Evolutionary conservation across 768 basidiomycete species (phyloP).

Genomic region (Boletus pseudopeckii): DNA sequence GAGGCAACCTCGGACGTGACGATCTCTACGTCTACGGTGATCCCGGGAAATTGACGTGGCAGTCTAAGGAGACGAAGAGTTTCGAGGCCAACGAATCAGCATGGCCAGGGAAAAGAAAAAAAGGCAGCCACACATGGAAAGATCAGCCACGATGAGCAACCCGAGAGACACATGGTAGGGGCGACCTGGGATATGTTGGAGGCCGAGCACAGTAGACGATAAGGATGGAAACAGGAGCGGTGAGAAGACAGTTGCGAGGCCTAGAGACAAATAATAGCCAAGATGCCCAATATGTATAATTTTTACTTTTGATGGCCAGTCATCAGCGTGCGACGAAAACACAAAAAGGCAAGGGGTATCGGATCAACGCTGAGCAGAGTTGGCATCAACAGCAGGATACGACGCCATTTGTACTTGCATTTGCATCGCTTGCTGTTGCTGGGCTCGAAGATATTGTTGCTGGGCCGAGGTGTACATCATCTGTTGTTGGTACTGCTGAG

Average conservation of each 20-base stretch:
- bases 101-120: not conserved
- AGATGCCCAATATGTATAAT: slow-evolving; percentile 35
- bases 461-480: slow-evolving; percentile 37
- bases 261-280: slow-evolving; percentile 25
- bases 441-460: slow-evolving; percentile 36
- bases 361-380: slow-evolving; percentile 15
- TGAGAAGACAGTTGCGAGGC: slow-evolving; percentile 5
- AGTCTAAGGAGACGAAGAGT: slow-evolving; percentile 6
- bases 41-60: slow-evolving; percentile 11
- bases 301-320: slow-evolving; percentile 32
- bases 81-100: not conserved
- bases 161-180: not conserved
- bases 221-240: slow-evolving; percentile 10
- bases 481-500: slow-evolving; percentile 36
- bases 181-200: slow-evolving; percentile 35
- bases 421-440: slow-evolving; percentile 33
- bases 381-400: slow-evolving; percentile 17
- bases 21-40: slow-evolving; percentile 19
- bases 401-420: slow-evolving; percentile 26
- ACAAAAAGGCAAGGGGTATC: slow-evolving; percentile 12
- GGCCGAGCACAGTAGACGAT: slow-evolving; percentile 19
- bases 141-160: slow-evolving; percentile 10
- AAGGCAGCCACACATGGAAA: not conserved
- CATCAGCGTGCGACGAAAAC: not conserved
- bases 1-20: slow-evolving; percentile 4